phyloP scores from a whole-genome alignment of 1,284 basidiomycete genomes.

The Thecaphora thlaspeos region DNA sequence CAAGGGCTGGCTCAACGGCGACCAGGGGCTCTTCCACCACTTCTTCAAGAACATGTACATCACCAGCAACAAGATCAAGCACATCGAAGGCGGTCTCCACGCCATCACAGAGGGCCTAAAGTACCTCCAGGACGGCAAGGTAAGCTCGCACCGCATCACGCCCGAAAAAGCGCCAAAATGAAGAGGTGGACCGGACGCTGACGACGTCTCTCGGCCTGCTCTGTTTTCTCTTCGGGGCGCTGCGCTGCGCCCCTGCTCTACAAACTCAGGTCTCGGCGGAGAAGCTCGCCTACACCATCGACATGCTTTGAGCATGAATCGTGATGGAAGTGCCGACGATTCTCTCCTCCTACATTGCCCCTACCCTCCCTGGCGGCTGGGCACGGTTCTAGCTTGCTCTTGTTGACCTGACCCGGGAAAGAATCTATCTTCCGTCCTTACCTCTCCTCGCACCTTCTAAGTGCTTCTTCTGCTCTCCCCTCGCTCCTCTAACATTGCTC shows the following conservation, averaged over 20 bases:
- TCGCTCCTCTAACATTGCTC: neutral
- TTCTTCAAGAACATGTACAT: constrained; percentile 35
- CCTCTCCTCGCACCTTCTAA: too few relatives aligned
- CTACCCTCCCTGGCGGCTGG: too few relatives aligned
- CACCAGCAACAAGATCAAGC: constrained; percentile 41
- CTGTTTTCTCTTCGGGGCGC: neutral
- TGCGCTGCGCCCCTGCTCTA: too few relatives aligned
- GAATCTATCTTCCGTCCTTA: too few relatives aligned
- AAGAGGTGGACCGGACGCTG: too few relatives aligned
- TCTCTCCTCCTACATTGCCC: too few relatives aligned
- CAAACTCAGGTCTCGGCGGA: constrained; percentile 22
- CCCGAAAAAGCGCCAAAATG: too few relatives aligned
- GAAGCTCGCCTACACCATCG: constrained; percentile 44
- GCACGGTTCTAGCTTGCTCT: too few relatives aligned
- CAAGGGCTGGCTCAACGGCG: constrained; percentile 35
- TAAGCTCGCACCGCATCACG: constrained; percentile 2
- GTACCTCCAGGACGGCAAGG: constrained; percentile 41
- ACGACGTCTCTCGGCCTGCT: too few relatives aligned
- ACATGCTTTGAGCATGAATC: neutral
- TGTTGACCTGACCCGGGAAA: too few relatives aligned
- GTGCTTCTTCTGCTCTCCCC: neutral
- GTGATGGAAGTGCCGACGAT: too few relatives aligned
- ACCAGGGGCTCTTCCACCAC: constrained; percentile 34
- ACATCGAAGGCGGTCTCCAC: constrained; percentile 39
- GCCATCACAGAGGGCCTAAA: constrained; percentile 40